Evolutionary conservation across 2,329 filamentous ascomycete species (phyloP).

Genomic region (Colletotrichum chrysophilum): DNA sequence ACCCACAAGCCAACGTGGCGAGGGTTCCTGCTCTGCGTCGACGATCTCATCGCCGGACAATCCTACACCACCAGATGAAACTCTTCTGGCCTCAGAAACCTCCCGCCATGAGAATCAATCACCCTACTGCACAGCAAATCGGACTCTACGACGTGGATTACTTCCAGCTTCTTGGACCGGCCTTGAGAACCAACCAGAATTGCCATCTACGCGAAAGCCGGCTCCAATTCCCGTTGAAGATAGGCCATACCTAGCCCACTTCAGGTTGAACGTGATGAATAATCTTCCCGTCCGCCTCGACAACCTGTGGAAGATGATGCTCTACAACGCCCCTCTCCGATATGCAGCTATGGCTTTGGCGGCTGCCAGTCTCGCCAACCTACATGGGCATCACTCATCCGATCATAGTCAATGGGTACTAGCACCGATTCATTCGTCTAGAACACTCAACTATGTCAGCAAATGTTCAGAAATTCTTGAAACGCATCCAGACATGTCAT

Average conservation of each 20-base stretch:
- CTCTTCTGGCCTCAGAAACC: background rate
- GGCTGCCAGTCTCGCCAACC: background rate
- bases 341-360: background rate
- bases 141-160: background rate
- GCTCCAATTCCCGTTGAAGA: background rate
- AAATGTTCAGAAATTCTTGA: background rate
- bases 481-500: background rate
- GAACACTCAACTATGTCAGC: background rate
- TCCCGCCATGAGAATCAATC: background rate
- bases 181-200: background rate
- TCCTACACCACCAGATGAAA: background rate
- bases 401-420: background rate
- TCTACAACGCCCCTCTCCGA: background rate
- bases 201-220: background rate
- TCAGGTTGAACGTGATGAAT: background rate
- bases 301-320: background rate
- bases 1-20: background rate
- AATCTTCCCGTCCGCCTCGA: background rate
- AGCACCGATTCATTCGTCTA: background rate
- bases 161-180: background rate
- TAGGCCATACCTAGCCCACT: background rate
- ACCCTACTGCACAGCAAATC: background rate
- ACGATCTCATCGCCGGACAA: background rate
- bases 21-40: background rate
- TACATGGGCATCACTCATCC: background rate